These are phyloP conservation scores for Botrytis deweyae DNA, from an alignment of 2,329 filamentous ascomycete species.

Conservation along the genomic window DNA sequence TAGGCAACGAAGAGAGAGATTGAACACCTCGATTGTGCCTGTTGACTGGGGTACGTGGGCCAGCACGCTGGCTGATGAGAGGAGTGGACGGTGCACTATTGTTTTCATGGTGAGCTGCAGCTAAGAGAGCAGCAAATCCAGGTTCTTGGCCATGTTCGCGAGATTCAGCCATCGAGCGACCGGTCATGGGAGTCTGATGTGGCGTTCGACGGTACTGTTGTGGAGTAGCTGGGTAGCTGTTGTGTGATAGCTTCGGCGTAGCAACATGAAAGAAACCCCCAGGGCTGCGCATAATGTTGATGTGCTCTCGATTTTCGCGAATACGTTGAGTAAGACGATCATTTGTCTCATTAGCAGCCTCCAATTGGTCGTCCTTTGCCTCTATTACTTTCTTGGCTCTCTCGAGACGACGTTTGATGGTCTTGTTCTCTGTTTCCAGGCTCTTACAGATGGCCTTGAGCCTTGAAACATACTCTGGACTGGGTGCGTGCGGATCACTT, in stretches of 20 bases:
- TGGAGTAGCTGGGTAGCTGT: slow-evolving; percentile 42
- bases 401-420: slow-evolving; percentile 63
- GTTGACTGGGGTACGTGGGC: slow-evolving; percentile 48
- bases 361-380: slow-evolving; percentile 72
- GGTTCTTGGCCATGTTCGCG: slow-evolving; percentile 57
- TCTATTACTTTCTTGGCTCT: slow-evolving; percentile 77
- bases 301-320: slow-evolving; percentile 83
- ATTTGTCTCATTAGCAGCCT: slow-evolving; percentile 71
- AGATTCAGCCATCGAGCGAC: slow-evolving; percentile 39
- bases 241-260: slow-evolving; percentile 51
- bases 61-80: slow-evolving; percentile 29
- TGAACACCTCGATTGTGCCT: slow-evolving; percentile 75
- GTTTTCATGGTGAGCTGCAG: slow-evolving; percentile 71
- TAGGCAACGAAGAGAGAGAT: slow-evolving; percentile 80
- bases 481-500: slow-evolving; percentile 46
- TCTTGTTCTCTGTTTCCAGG: slow-evolving; percentile 63
- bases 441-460: slow-evolving; percentile 66
- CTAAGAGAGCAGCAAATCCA: slow-evolving; percentile 70
- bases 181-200: slow-evolving; percentile 51
- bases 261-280: slow-evolving; percentile 66
- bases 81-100: slow-evolving; percentile 75
- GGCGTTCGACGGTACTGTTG: slow-evolving; percentile 48
- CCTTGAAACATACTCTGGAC: slow-evolving; percentile 56
- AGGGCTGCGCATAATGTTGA: slow-evolving; percentile 75
- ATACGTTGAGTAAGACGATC: slow-evolving; percentile 78